Conservation (phyloP, 2,329 filamentous ascomycete genomes). For the Fragosphaeria purpurea region DNA sequence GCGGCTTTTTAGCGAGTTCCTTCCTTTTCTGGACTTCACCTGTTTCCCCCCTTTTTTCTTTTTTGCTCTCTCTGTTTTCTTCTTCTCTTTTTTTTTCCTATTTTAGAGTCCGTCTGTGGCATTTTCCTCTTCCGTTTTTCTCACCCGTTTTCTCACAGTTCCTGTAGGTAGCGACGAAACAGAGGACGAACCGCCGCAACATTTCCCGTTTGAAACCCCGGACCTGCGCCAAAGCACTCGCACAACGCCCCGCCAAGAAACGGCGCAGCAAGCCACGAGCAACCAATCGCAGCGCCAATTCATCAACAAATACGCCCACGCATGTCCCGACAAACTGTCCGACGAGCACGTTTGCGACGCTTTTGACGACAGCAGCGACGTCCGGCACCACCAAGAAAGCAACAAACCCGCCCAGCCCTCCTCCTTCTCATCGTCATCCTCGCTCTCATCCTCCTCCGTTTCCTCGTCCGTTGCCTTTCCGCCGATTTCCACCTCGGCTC, state of each 20-base stretch:
- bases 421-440: neutral
- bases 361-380: neutral
- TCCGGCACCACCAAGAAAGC: neutral
- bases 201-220: neutral
- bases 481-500: neutral
- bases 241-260: conserved; percentile 1
- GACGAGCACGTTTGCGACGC: neutral
- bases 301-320: too few relatives aligned
- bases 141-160: conserved; percentile 1
- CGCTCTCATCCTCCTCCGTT: neutral
- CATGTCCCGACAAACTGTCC: neutral
- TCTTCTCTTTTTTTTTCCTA: neutral
- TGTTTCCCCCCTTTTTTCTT: neutral
- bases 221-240: neutral
- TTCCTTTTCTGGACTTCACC: conserved; percentile 1
- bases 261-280: neutral
- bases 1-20: neutral
- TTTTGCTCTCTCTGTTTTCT: neutral
- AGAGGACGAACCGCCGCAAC: conserved; percentile 9
- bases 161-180: conserved; percentile 10
- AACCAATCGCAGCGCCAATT: conserved; percentile 5
- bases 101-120: neutral
- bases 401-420: neutral
- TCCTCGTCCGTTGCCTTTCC: neutral
- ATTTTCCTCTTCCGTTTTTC: neutral